A percentile compares a stretch with the other conserved stretches of the same genome.
phyloP scores from a whole-genome alignment of 2,329 filamentous ascomycete genomes.

The Thermothelomyces thermophilus region DNA sequence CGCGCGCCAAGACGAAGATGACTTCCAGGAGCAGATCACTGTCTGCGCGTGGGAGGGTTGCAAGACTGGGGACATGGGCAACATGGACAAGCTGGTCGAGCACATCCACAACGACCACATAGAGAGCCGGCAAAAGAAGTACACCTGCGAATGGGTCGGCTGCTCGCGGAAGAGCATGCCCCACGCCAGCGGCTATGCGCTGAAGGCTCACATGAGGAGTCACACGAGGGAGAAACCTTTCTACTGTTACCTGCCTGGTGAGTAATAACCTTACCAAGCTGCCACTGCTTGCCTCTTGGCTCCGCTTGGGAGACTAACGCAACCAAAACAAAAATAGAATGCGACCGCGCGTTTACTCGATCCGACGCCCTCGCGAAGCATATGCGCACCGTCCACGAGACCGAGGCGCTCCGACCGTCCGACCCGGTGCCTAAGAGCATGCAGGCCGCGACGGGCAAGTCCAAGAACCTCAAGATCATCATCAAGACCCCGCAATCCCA shows the following conservation, averaged over 20 bases:
- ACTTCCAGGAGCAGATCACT: conserved; percentile 70
- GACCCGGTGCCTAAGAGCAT: conserved; percentile 67
- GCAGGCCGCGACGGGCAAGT: conserved; percentile 42
- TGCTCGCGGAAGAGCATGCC: conserved; percentile 82
- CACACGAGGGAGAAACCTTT: conserved; percentile 98
- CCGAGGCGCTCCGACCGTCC: conserved; percentile 78
- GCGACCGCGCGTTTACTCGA: conserved; percentile 90
- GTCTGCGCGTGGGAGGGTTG: conserved; percentile 74
- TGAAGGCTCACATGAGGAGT: conserved; percentile 95
- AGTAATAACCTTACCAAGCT: too few species aligned
- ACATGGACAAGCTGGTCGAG: conserved; percentile 76
- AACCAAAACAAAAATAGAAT: too few species aligned
- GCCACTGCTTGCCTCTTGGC: too few species aligned
- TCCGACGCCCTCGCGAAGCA: conserved; percentile 96
- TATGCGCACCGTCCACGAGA: conserved; percentile 98
- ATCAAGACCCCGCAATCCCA: conserved; percentile 56
- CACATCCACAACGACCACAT: conserved; percentile 93
- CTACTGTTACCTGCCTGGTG: conserved; percentile 89
- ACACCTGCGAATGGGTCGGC: conserved; percentile 95
- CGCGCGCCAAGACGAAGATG: conserved; percentile 65
- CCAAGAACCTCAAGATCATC: conserved; percentile 55
- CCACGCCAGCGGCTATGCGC: conserved; percentile 89
- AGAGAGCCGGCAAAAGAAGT: conserved; percentile 87
- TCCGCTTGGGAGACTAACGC: conserved; percentile 23
- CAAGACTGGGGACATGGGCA: conserved; percentile 60